A percentile compares a stretch with the other conserved stretches of the same genome.
Conservation (phyloP, 2,329 filamentous ascomycete species). For the Thelonectria olida region DNA sequence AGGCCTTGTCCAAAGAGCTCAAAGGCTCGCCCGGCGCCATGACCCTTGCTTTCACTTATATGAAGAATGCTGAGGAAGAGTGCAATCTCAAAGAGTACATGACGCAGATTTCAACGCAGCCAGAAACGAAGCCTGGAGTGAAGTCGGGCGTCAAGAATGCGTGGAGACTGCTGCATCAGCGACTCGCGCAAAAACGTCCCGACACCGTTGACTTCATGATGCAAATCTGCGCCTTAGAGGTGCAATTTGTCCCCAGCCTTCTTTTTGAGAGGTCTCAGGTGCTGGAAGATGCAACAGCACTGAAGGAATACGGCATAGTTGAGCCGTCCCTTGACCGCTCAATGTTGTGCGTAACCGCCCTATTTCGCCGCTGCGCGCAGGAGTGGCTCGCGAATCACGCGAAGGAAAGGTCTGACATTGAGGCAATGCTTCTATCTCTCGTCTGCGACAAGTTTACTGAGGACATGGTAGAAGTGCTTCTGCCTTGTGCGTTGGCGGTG, state of each 20-base stretch:
- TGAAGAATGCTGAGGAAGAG: background rate
- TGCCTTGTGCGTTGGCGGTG: constrained; percentile 8
- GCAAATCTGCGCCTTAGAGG: constrained; percentile 8
- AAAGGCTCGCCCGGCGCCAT: background rate
- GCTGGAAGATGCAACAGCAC: background rate
- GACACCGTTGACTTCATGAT: constrained; percentile 6
- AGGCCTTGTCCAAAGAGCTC: background rate
- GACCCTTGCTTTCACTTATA: constrained; percentile 2
- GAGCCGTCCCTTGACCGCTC: constrained; percentile 7
- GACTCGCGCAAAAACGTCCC: background rate
- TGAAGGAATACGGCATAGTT: constrained; percentile 5
- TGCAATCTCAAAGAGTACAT: background rate
- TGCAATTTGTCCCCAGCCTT: constrained; percentile 6
- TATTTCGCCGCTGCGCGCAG: background rate
- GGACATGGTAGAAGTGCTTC: background rate
- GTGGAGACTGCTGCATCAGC: background rate
- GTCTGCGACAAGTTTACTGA: background rate
- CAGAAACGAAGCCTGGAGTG: background rate
- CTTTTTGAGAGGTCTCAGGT: background rate
- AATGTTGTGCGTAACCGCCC: background rate
- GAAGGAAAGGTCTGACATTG: background rate
- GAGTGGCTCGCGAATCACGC: background rate
- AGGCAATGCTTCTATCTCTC: background rate
- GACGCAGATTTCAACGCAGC: background rate
- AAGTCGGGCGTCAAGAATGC: background rate